Percentiles rank a stretch among this genome's conserved stretches.
Conservation (phyloP, 208 protist genomes). For the Wallacemonas sp. region DNA sequence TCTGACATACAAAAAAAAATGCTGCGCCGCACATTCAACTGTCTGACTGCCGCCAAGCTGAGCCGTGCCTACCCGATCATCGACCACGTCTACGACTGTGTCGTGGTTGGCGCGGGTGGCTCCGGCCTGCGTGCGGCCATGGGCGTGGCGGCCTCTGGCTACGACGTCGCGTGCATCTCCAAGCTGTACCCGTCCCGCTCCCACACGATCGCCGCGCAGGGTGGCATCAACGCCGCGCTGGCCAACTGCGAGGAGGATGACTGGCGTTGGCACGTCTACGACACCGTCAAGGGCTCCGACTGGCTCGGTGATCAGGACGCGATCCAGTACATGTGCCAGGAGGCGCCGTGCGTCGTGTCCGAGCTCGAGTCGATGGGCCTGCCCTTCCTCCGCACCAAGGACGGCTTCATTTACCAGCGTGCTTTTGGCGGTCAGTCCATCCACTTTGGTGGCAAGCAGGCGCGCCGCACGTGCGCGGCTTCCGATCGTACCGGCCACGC, state of each 20-base stretch:
- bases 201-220: conserved; percentile 99
- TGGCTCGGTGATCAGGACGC: conserved; percentile 99
- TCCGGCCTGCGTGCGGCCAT: conserved; percentile 98
- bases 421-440: conserved; percentile 99
- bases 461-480: conserved; percentile 96
- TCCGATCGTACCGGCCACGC: conserved; percentile 99
- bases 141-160: conserved; percentile 97
- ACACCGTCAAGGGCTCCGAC: conserved; percentile 99
- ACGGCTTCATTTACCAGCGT: conserved; percentile 99
- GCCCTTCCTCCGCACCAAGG: conserved; percentile 98
- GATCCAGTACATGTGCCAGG: conserved; percentile 99
- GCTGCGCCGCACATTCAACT: conserved; percentile 64
- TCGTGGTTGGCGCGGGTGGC: conserved; percentile 99
- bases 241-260: conserved; percentile 98
- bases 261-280: conserved; percentile 99
- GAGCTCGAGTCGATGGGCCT: conserved; percentile 98
- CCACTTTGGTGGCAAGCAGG: conserved; percentile 97
- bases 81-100: conserved; percentile 98
- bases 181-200: conserved; percentile 99
- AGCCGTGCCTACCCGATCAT: conserved; percentile 94
- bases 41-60: conserved; percentile 41
- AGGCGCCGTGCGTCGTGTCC: conserved; percentile 93
- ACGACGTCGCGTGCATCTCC: conserved; percentile 98
- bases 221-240: conserved; percentile 99
- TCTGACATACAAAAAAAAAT: conserved; percentile 32